phyloP scores from a whole-genome alignment of 306 rosid genomes.

The Calophaca sinica region DNA sequence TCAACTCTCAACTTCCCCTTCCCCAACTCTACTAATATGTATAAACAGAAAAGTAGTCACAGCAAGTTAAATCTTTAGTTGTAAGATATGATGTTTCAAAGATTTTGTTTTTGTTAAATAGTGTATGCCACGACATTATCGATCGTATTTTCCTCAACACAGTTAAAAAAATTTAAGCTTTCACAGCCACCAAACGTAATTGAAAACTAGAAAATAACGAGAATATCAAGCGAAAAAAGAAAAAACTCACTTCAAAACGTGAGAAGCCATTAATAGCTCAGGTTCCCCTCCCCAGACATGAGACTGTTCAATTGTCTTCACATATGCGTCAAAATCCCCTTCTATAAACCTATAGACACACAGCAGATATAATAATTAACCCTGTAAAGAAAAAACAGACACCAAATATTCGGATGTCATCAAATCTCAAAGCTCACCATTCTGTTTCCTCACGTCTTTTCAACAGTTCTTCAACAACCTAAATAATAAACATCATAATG shows the following conservation, averaged over 20 bases:
- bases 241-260: conserved; percentile 79
- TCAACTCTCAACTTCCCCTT: background rate
- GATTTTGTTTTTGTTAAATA: too few relatives aligned
- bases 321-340: conserved; percentile 87
- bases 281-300: conserved; percentile 98
- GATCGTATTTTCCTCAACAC: too few relatives aligned
- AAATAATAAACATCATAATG: conserved; percentile 23
- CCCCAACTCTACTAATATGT: background rate
- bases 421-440: conserved; percentile 62
- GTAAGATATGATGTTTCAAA: background rate
- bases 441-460: conserved; percentile 90
- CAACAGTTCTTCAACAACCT: conserved; percentile 88
- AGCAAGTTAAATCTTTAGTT: background rate
- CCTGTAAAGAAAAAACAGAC: conserved; percentile 8
- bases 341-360: conserved; percentile 73
- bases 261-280: conserved; percentile 93
- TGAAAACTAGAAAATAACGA: too few relatives aligned
- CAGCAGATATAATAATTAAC: background rate
- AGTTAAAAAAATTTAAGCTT: too few relatives aligned
- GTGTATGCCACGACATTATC: too few relatives aligned
- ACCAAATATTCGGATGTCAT: conserved; percentile 12
- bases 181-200: too few relatives aligned
- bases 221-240: background rate
- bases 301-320: conserved; percentile 72
- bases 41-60: background rate